These are phyloP conservation scores for Thecaphora frezii DNA, from an alignment of 1,284 basidiomycete genomes.

Conservation along the genomic window DNA sequence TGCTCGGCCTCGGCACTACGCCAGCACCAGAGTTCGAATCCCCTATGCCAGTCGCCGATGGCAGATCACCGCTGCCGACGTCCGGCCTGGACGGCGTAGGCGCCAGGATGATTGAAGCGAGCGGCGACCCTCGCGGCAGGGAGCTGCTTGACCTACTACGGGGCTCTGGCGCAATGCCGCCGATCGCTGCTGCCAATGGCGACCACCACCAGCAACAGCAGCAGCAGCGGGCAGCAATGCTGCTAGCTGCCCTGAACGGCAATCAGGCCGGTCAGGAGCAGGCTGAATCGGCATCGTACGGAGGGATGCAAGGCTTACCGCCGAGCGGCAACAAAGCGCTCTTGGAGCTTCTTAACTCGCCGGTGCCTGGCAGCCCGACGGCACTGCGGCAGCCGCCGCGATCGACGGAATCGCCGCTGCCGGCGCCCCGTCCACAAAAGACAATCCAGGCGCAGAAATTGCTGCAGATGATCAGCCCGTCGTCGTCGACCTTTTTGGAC, in stretches of 20 bases:
- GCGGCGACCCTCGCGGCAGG: conserved; percentile 33
- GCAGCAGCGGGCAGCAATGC: conserved; percentile 17
- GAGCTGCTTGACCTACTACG: conserved; percentile 33
- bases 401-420: conserved; percentile 31
- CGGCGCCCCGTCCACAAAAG: conserved; percentile 43
- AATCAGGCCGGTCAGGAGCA: background rate
- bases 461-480: conserved; percentile 40
- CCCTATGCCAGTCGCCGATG: no score
- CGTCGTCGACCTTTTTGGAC: conserved; percentile 3
- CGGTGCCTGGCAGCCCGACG: conserved; percentile 4
- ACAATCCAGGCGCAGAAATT: conserved; percentile 38
- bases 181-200: background rate
- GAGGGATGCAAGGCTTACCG: background rate
- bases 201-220: conserved; percentile 3
- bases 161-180: background rate
- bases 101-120: conserved; percentile 33
- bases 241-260: conserved; percentile 28
- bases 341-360: conserved; percentile 29
- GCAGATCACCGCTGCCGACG: background rate
- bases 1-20: conserved; percentile 35
- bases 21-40: no score
- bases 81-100: conserved; percentile 21
- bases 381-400: background rate
- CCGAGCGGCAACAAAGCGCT: conserved; percentile 8
- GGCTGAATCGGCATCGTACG: background rate